phyloP scores from a whole-genome alignment of 192 early-diverging fungal genomes.

The Coemansia sp. region DNA sequence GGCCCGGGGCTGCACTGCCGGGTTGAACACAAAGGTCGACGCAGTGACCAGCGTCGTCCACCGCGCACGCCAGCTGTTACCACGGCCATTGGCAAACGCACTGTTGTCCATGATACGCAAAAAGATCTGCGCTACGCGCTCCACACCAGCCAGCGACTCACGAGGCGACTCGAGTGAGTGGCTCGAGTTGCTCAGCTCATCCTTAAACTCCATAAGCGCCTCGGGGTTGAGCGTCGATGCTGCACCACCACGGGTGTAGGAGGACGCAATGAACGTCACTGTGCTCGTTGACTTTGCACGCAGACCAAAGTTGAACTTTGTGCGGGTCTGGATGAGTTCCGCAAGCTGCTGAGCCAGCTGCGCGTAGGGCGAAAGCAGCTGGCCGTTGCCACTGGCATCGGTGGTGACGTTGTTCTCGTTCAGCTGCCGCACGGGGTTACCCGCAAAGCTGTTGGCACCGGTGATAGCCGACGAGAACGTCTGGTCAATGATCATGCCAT shows the following conservation, averaged over 20 bases:
- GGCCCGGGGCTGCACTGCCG: conserved; percentile 89
- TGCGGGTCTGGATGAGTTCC: conserved; percentile 44
- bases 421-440: conserved; percentile 50
- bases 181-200: conserved; percentile 23
- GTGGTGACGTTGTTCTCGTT: conserved; percentile 7
- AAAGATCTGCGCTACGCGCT: conserved; percentile 57
- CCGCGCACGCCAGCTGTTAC: conserved; percentile 78
- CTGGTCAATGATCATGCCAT: conserved; percentile 73
- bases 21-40: conserved; percentile 92
- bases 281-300: conserved; percentile 50
- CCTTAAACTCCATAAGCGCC: conserved; percentile 50
- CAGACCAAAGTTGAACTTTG: conserved; percentile 49
- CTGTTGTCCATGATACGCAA: conserved; percentile 53
- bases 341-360: conserved; percentile 56
- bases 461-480: conserved; percentile 75
- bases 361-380: conserved; percentile 58
- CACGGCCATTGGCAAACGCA: conserved; percentile 58
- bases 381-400: conserved; percentile 20
- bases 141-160: conserved; percentile 52
- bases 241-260: conserved; percentile 49
- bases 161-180: conserved; percentile 34
- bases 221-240: conserved; percentile 51
- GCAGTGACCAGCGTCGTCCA: conserved; percentile 92
- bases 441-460: conserved; percentile 64
- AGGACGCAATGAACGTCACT: conserved; percentile 50